A percentile compares a stretch with the other conserved stretches of the same genome.
Conservation (phyloP, 2,329 filamentous ascomycete genomes). For the Apiospora marii region DNA sequence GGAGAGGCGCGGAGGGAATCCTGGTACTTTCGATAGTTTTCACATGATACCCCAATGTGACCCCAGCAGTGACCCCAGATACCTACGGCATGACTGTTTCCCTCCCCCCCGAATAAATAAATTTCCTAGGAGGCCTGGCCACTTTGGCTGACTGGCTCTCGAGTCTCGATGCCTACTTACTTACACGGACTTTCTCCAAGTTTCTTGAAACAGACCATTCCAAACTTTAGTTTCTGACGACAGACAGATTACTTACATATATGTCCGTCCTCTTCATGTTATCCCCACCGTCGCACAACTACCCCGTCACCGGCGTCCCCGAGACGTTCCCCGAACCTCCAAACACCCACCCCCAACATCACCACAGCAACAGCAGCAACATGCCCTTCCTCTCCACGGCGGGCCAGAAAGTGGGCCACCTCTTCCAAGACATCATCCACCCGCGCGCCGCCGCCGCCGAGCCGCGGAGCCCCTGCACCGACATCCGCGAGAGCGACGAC, state of each 20-base stretch:
- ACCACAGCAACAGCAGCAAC: not conserved
- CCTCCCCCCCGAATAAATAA: not conserved
- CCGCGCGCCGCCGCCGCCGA: not conserved
- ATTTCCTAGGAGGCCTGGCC: not conserved
- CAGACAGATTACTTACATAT: not conserved
- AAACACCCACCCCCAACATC: not conserved
- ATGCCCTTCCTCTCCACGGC: not conserved
- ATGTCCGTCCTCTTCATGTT: conserved; percentile 1
- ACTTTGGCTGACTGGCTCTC: not conserved
- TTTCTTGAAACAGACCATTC: not conserved
- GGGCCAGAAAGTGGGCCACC: not conserved
- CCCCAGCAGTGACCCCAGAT: not conserved
- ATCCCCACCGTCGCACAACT: not conserved
- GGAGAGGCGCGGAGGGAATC: not conserved
- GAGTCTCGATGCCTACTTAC: not conserved
- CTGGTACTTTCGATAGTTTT: not conserved
- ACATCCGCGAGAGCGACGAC: conserved; percentile 14
- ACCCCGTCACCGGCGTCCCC: conserved; percentile 1
- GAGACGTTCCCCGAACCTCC: conserved; percentile 8
- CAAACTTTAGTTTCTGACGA: not conserved
- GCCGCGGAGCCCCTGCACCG: conserved; percentile 14
- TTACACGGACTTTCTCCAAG: not conserved
- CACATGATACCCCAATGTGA: conserved; percentile 9
- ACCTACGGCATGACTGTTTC: not conserved
- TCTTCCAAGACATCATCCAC: not conserved